Percentiles rank a stretch among this genome's conserved stretches.
phyloP scores from a whole-genome alignment of 2,329 filamentous ascomycete genomes.

The Lasiodiplodia sp. region DNA sequence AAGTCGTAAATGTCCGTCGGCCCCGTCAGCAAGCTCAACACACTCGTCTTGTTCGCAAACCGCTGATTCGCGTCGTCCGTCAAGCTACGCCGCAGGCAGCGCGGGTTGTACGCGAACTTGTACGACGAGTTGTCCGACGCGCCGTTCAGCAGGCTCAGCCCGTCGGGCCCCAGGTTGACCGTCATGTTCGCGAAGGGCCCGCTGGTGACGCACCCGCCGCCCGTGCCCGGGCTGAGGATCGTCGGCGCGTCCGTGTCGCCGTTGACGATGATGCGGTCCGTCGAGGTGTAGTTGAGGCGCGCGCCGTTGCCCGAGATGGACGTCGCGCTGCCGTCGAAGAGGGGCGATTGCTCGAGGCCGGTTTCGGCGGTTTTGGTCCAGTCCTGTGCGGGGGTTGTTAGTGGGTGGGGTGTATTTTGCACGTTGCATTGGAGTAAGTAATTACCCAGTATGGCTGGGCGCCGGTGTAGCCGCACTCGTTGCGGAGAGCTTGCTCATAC shows the following conservation, averaged over 20 bases:
- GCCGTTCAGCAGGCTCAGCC: slow-evolving; percentile 34
- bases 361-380: slow-evolving; percentile 26
- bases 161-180: slow-evolving; percentile 58
- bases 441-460: slow-evolving; percentile 50
- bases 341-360: slow-evolving; percentile 50
- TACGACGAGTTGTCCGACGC: slow-evolving; percentile 35
- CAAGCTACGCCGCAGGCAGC: slow-evolving; percentile 50
- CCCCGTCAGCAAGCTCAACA: slow-evolving; percentile 37
- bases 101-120: slow-evolving; percentile 43
- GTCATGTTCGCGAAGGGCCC: slow-evolving; percentile 60
- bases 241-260: slow-evolving; percentile 32
- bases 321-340: slow-evolving; percentile 64
- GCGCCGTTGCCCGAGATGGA: slow-evolving; percentile 56
- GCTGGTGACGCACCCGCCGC: slow-evolving; percentile 62
- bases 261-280: slow-evolving; percentile 28
- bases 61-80: slow-evolving; percentile 37
- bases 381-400: slow-evolving; percentile 40
- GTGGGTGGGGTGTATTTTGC: not conserved
- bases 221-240: slow-evolving; percentile 58
- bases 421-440: not conserved
- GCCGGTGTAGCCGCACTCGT: slow-evolving; percentile 54
- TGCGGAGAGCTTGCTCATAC: slow-evolving; percentile 51
- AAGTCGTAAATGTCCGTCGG: slow-evolving; percentile 44
- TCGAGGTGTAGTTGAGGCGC: not conserved
- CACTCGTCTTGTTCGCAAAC: slow-evolving; percentile 38